phyloP scores from a whole-genome alignment of 345 rosid genomes.

The Xanthoceras sorbifolium region DNA sequence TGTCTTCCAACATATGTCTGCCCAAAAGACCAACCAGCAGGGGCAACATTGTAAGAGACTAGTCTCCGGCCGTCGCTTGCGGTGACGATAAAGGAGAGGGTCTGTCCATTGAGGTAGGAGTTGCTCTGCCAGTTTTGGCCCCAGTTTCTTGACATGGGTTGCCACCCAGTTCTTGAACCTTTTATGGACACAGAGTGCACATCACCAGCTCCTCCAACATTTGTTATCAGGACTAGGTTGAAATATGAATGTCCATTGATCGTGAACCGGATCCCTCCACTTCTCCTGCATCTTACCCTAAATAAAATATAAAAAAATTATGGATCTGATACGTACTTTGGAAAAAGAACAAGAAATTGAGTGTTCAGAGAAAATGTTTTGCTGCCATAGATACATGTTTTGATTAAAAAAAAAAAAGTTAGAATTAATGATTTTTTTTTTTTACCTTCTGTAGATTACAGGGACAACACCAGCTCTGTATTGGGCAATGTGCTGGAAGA shows the following conservation, averaged over 20 bases:
- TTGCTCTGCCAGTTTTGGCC: slow-evolving; percentile 91
- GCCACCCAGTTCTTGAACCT: slow-evolving; percentile 69
- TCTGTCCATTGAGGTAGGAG: slow-evolving; percentile 70
- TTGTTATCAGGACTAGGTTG: slow-evolving; percentile 66
- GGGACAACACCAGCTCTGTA: slow-evolving; percentile 75
- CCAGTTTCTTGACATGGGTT: slow-evolving; percentile 80
- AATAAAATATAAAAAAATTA: too few relatives aligned
- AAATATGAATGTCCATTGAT: slow-evolving; percentile 80
- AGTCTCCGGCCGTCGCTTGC: slow-evolving; percentile 63
- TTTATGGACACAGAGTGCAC: slow-evolving; percentile 60
- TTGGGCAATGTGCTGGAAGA: slow-evolving; percentile 64
- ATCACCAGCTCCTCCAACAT: slow-evolving; percentile 82
- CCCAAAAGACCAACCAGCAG: slow-evolving; percentile 71
- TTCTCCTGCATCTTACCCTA: slow-evolving; percentile 73
- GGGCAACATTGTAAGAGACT: slow-evolving; percentile 67
- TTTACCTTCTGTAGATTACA: slow-evolving; percentile 70
- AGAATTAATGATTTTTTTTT: neutral
- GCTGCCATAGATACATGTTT: too few relatives aligned
- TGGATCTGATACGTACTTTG: neutral
- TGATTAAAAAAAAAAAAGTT: too few relatives aligned
- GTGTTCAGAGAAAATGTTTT: too few relatives aligned
- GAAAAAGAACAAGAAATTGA: too few relatives aligned
- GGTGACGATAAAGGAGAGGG: slow-evolving; percentile 67
- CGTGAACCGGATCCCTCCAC: slow-evolving; percentile 74
- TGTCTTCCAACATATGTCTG: slow-evolving; percentile 73